Base-by-base conservation (phyloP, 2,329 filamentous ascomycete genomes). In the Hirsutella minnesotensis region DNA sequence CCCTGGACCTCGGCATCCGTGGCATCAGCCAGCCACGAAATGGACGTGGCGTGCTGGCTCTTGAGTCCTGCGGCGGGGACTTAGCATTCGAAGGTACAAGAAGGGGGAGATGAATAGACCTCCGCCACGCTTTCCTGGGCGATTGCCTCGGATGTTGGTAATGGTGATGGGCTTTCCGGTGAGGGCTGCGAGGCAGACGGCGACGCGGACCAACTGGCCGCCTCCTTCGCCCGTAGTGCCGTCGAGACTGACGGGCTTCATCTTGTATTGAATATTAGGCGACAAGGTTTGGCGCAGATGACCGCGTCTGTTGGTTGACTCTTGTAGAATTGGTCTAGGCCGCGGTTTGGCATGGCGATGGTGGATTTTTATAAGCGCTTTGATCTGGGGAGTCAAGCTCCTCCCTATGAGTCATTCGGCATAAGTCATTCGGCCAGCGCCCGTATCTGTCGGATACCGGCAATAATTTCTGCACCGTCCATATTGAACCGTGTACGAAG, bases 191-290 rank as follows among this genome's bases (percentile, higher is more conserved):
- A 82, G 61, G 2, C 66, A 66, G 30, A 75, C 64, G 2, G 76
- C 75, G 2, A 79, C 61, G 36, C 78, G 62, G 1, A 81, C 69
- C 0, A 81, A 57, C 49, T 82, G 77, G 3, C 77, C 77, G 4
- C 77, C 78, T 4, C 78, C 78, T 53, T 81, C 77, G 1, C 77
- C 76, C 0, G 68, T 73, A 12, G 66, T 59, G 15, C 77, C 77
- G 49, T 79, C 75, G 2, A 81, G 56, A 41, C 67, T 60, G 20
- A 78, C 65, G 8, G 55, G 46, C 35, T 61, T 65, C 51, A 56
- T 34, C 10, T 15, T 12, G n/a, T 7, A 13, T 27, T 12, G 24
- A 7, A 27, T n/a, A n/a, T n/a, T n/a, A n/a, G n/a, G n/a, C n/a
- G n/a, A n/a, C n/a, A n/a, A n/a, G n/a, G n/a, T n/a, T n/a, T 30